A percentile compares a stretch with the other conserved stretches of the same genome.
These are phyloP conservation scores for Botrytis deweyae DNA, from an alignment of 2,329 filamentous ascomycete species.

Conservation along the genomic window DNA sequence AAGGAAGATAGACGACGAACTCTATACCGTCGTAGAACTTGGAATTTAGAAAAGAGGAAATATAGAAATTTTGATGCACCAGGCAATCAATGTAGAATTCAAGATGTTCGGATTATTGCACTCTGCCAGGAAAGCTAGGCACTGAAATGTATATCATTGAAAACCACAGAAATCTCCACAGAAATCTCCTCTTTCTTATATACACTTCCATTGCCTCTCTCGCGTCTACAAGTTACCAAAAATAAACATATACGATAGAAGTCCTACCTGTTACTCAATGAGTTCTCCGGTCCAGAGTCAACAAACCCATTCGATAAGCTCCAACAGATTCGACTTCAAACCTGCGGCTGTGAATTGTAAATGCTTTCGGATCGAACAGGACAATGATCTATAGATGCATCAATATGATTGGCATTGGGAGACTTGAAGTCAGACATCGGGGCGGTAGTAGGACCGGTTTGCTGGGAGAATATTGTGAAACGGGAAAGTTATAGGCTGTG, in stretches of 20 bases:
- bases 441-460: slow-evolving; percentile 1
- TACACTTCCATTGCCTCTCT: not conserved
- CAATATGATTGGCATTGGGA: slow-evolving; percentile 6
- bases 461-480: not conserved
- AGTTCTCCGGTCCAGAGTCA: not conserved
- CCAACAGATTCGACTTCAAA: not conserved
- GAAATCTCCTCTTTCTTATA: slow-evolving; percentile 9
- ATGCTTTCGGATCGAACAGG: not conserved
- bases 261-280: not conserved
- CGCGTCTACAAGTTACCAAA: not conserved
- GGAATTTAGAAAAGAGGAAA: not conserved
- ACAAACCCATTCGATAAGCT: not conserved
- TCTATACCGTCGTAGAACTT: not conserved
- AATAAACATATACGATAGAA: not conserved
- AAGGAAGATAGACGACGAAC: not conserved
- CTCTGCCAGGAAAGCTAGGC: not conserved
- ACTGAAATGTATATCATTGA: not conserved
- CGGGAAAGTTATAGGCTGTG: slow-evolving; percentile 3
- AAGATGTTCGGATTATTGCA: not conserved
- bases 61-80: not conserved
- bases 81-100: not conserved
- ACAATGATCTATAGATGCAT: not conserved
- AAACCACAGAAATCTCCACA: not conserved
- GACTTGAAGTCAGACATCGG: not conserved
- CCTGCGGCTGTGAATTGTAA: not conserved